Evolutionary conservation across 805 yeast species (phyloP), one percentile per base, ranked within the genome.

Genomic region (Yarrowia yakushimensis): DNA sequence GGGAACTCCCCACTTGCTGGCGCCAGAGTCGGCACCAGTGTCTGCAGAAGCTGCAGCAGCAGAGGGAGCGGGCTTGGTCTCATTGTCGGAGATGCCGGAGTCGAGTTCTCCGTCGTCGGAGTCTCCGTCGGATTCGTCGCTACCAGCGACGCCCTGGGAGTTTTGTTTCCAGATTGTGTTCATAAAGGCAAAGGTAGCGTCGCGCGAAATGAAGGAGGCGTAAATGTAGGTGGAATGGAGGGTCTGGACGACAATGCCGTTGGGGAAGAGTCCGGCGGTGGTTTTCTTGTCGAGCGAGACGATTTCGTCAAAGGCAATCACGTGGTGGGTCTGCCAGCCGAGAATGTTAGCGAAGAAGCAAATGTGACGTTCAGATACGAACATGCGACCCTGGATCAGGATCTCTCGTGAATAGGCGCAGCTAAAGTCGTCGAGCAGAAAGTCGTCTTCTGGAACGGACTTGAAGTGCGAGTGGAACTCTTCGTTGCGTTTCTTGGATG

Each of bases 321-420:
- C 81, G 37, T 92, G 76, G 66, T 83, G 88, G 10, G 97, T 90
- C 11, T 90, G 88, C 96, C 97, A 92, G 0, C 97, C 97, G 46
- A 93, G 76, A 39, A 94, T 78, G 67, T 87, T 87, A 8, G 97
- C 87, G 71, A 90, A 86, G 79, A 94, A 94, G 70, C 97, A 90
- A 4, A 93, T 70, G 69, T 86, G 84, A 60, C 82, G 81, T 66
- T 89, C 92, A 18, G 96, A 83, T 9, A 94, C 80, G 71, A 89
- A 94, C 27, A 94, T 69, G 57, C 96, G 78, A 3, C 99, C 99
- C 70, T 94, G 97, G 10, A 90, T 75, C 31, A 93, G 77, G 54
- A 91, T 89, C 66, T 93, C 98, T 65, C 90, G 79, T 66, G 92
- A 87, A 62, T 93, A 75, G 0, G 97, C 97, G 77, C 98, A 94